Evolutionary conservation across 345 rosid genomes (phyloP), one percentile per base, ranked within the genome.

Genomic region (Cardamine resedifolia): DNA sequence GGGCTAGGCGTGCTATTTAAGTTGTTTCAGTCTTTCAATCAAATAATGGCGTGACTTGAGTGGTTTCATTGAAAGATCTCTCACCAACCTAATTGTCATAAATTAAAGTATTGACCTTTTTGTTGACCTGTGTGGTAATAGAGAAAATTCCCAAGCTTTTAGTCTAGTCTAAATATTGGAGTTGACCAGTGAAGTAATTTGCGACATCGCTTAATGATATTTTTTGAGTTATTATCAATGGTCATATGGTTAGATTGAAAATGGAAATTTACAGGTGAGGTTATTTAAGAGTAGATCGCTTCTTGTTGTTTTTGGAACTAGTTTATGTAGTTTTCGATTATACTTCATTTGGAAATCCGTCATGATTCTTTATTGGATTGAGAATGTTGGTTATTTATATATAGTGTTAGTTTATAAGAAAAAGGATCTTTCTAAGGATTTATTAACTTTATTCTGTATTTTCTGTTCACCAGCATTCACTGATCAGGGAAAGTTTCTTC

Each of bases 401-500:
- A n/a, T n/a, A n/a, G n/a, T n/a, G n/a, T n/a, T n/a, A n/a, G n/a
- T n/a, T n/a, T n/a, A n/a, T n/a, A n/a, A 14, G 8, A 51, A 28
- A 28, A 38, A 26, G 31, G 33, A 50, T 60, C 11, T 24, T 12
- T 24, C 60, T 60, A 10, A 3, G 39, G 50, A 14, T 16, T 61
- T 12, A 34, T 33, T 18, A 5, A 56, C 24, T 24, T 45, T 2
- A 15, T 16, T 68, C 45, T 30, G 34, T 64, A 5, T 33, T 50
- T 31, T 68, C 38, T 74, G 30, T 51, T 38, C 63, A 52, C 44
- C 82, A 94, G 98, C 98, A 69, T 81, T 83, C 30, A 81, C 82
- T 41, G 96, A 94, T 44, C 82, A 84, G 77, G 96, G 95, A 56
- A 94, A 94, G 85, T 88, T 94, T 84, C 96, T 94, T 67, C 86